Evolutionary conservation across 2,329 filamentous ascomycete species (phyloP), one percentile per base, ranked within the genome.

Genomic region (Trichoderma endophyticum): DNA sequence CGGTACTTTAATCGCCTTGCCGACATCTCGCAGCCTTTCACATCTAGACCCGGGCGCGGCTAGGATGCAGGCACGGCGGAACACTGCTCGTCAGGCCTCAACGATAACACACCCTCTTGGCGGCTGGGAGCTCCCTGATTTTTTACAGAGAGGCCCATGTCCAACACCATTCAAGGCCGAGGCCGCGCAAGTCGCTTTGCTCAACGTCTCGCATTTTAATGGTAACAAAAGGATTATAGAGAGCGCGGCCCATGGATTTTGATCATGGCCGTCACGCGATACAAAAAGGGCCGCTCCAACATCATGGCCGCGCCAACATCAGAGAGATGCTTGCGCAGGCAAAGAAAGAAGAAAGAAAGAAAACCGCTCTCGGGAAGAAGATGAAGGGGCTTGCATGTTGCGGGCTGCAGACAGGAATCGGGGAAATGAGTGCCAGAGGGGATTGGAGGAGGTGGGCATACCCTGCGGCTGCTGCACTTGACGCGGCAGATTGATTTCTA

Each of bases 401-500:
- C 24, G 64, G 24, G 64, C 15, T 26, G 32, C 18, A 30, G 64
- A 39, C 39, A 70, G 74, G 75, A 71, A 71, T 75, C 71, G 73
- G 74, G 76, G 73, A 75, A 61, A 75, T 73, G 75, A 73, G 77
- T 76, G 75, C 75, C 70, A 73, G 65, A 64, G 61, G 68, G 72
- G 69, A 73, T 71, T 67, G 72, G 72, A 39, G 67, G 72, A 71
- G 67, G 73, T 74, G 51, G 74, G 76, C 80, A 81, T 81, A 81
- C 80, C 79, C 80, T 79, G 76, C 75, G 76, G 75, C 69, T 70
- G 63, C 75, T 75, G 74, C 67, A 75, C 68, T 73, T 75, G 72
- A 74, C 75, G 72, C 73, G 70, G 72, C 69, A 74, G 73, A 62
- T 77, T 54, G 73, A 62, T 77, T 54, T 62, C 75, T 75, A n/a